A percentile compares a stretch with the other conserved stretches of the same genome.
These are phyloP conservation scores for Sinapis alba DNA, from an alignment of 441 rosid genomes.

Conservation along the genomic window DNA sequence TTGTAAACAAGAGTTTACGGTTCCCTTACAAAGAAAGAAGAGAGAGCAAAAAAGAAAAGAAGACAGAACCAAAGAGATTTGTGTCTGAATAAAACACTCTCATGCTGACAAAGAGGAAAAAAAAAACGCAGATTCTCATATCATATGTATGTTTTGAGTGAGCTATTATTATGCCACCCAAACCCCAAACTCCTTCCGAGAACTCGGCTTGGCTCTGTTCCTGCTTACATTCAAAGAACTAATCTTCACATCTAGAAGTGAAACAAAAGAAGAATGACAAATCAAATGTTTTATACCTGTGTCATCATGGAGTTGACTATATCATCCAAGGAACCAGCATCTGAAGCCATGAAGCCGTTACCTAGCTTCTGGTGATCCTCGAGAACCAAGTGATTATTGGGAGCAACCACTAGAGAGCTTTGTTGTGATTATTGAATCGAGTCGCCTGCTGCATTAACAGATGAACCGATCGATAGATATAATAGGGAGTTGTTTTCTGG, in stretches of 20 bases:
- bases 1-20: background rate
- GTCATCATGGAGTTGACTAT: constrained; percentile 59
- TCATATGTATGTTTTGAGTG: constrained; percentile 48
- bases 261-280: background rate
- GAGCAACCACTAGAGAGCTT: constrained; percentile 43
- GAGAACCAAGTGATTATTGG: constrained; percentile 33
- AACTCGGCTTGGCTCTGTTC: constrained; percentile 48
- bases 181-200: constrained; percentile 50
- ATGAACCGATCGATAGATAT: no score
- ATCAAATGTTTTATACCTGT: constrained; percentile 44
- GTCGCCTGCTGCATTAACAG: no score
- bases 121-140: constrained; percentile 28
- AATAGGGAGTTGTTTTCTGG: no score
- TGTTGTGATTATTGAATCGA: no score
- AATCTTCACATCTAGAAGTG: background rate
- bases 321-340: constrained; percentile 67
- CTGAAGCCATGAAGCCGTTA: constrained; percentile 42
- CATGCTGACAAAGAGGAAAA: constrained; percentile 5
- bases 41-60: background rate
- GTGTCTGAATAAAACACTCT: constrained; percentile 16
- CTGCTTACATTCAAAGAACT: constrained; percentile 38
- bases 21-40: background rate
- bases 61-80: constrained; percentile 14
- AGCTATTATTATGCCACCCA: constrained; percentile 38
- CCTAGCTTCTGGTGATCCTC: constrained; percentile 43